phyloP scores from a whole-genome alignment of 352 stramenopile genomes.

The Globisporangium camurandrum region DNA sequence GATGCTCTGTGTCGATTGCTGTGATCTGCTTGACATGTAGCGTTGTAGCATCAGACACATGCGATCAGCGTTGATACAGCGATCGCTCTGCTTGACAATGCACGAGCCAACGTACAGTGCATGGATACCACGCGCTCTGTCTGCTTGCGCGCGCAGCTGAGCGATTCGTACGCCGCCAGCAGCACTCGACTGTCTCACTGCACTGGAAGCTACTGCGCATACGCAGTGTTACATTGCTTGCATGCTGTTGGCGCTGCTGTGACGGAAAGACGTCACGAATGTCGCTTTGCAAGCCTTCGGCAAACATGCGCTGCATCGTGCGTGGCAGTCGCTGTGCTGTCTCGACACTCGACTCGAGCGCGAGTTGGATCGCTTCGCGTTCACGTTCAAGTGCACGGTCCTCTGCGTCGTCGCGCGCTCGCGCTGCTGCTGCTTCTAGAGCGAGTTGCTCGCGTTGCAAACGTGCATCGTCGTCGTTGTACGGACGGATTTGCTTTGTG shows the following conservation, averaged over 20 bases:
- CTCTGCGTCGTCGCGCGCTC: conserved; percentile 38
- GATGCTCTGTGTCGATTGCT: conserved; percentile 15
- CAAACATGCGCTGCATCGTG: conserved; percentile 35
- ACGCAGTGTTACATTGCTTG: neutral
- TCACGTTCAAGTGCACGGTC: conserved; percentile 19
- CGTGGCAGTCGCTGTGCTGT: conserved; percentile 31
- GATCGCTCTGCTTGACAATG: too few species aligned
- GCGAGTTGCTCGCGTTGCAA: conserved; percentile 36
- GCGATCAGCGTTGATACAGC: too few species aligned
- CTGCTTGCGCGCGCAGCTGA: conserved; percentile 24
- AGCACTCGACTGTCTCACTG: conserved; percentile 41
- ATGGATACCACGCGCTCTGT: conserved; percentile 7
- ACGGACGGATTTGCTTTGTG: conserved; percentile 44
- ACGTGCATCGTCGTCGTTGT: conserved; percentile 41
- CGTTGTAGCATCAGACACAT: too few species aligned
- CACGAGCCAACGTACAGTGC: neutral
- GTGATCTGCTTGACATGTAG: conserved; percentile 4
- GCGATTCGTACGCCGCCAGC: conserved; percentile 30
- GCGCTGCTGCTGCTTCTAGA: conserved; percentile 32
- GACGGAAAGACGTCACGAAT: conserved; percentile 28
- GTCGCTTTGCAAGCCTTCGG: conserved; percentile 26
- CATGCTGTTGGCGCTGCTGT: conserved; percentile 1
- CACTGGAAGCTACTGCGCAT: conserved; percentile 13
- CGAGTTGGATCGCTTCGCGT: conserved; percentile 24
- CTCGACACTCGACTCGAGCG: conserved; percentile 32